A percentile compares a stretch with the other conserved stretches of the same genome.
These are phyloP conservation scores for Viola pubescens DNA, from an alignment of 441 rosid genomes.

Conservation along the genomic window DNA sequence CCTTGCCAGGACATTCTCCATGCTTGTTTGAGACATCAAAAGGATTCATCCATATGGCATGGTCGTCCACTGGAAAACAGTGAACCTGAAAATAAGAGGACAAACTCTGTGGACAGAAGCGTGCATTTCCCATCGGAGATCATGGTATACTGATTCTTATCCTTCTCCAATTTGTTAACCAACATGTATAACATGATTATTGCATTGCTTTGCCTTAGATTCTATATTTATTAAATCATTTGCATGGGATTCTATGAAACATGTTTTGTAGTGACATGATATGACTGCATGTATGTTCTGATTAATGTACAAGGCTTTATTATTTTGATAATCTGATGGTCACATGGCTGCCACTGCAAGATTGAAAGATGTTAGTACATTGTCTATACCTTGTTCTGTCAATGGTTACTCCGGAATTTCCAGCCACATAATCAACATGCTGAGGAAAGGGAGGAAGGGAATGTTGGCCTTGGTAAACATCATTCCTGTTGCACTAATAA, in stretches of 20 bases:
- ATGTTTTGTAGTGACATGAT: too few species aligned
- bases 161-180: background rate
- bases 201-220: background rate
- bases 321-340: too few species aligned
- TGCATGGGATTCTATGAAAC: too few species aligned
- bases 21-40: slow-evolving; percentile 30
- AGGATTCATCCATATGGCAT: slow-evolving; percentile 30
- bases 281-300: too few species aligned
- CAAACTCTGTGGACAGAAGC: slow-evolving; percentile 21
- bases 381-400: background rate
- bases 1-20: slow-evolving; percentile 37
- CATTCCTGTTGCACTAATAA: too few species aligned
- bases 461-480: too few species aligned
- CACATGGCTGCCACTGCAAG: too few species aligned
- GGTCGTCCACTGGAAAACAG: slow-evolving; percentile 18
- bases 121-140: slow-evolving; percentile 19
- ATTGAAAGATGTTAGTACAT: too few species aligned
- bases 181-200: background rate
- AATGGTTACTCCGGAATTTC: background rate
- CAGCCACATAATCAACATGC: too few species aligned
- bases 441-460: too few species aligned
- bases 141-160: slow-evolving; percentile 33
- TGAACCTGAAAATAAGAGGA: slow-evolving; percentile 23
- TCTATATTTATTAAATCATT: too few species aligned
- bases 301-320: too few species aligned